Base-by-base conservation (phyloP, 140 eudicot genomes). In the Senecio squalidus region DNA sequence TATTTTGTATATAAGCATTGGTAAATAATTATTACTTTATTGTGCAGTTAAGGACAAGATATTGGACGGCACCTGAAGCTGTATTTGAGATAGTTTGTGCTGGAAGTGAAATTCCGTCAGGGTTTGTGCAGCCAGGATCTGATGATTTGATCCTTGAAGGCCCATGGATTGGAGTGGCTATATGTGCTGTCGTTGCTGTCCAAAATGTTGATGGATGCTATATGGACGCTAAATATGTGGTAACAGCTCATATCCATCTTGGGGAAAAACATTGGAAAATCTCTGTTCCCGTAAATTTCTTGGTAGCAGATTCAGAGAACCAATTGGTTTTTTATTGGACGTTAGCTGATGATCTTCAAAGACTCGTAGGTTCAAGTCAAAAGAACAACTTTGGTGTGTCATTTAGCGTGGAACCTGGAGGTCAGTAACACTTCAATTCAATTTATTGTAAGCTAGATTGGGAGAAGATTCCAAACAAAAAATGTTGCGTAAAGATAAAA, bases 31-130 rank as follows among this genome's bases (percentile, higher is more conserved):
- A 45, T 45, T 17, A 16, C 6, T 17, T 10, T 2, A 26, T 6
- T 44, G 4, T 66, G 23, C 31, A 55, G 61, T 41, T 66, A 10
- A 26, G 30, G 4, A 25, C 10, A 36, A 27, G 43, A n/a, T 26
- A 38, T 39, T 39, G 62, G 63, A 18, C 23, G 15, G 11, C 53
- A 40, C 62, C 54, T 0, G 54, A 66, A 53, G 71, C 54, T 53
- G 54, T 62, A 31, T 47, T 62, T 48, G 58, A 20, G 69, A 62
- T 62, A 31, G 17, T 62, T 62, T 58, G 59, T 22, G 69, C 56
- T 46, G 57, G 48, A 62, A 62, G 58, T 7, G 48, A 33, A 30
- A 21, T 62, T 48, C 69, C 69, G 31, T n/a, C 3, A 0, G 20
- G 62, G 54, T 66, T 66, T 25, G 6, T 3, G 55, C 30, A 0